Percentiles rank a stretch among this genome's conserved stretches.
These are phyloP conservation scores for Curvularia spicifera DNA, from an alignment of 2,329 filamentous ascomycete species.

Conservation along the genomic window DNA sequence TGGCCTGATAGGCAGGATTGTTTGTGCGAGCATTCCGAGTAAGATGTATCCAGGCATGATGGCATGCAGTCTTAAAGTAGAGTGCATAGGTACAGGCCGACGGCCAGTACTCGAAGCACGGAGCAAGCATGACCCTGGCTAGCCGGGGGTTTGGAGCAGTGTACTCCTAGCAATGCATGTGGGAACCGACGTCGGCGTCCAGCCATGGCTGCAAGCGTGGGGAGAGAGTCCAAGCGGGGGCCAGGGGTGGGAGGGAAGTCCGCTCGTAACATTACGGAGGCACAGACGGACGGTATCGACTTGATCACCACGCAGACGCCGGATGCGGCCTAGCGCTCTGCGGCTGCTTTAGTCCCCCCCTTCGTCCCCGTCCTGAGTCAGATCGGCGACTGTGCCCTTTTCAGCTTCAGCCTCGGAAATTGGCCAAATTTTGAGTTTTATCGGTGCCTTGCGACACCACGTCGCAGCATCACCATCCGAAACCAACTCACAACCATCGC, in stretches of 20 bases:
- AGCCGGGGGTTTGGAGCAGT: conserved; percentile 25
- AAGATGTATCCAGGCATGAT: conserved; percentile 27
- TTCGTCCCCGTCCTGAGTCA: conserved; percentile 1
- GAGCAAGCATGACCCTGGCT: conserved; percentile 26
- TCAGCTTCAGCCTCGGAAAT: conserved; percentile 24
- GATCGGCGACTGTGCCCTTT: conserved; percentile 10
- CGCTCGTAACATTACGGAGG: conserved; percentile 10
- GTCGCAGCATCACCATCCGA: conserved; percentile 15
- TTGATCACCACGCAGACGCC: neutral
- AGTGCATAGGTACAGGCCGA: conserved; percentile 24
- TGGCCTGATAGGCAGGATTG: conserved; percentile 23
- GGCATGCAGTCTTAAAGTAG: conserved; percentile 36
- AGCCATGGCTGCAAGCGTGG: conserved; percentile 25
- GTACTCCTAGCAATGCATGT: conserved; percentile 19
- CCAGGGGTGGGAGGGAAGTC: conserved; percentile 15
- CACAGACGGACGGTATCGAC: conserved; percentile 4
- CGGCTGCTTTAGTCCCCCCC: neutral
- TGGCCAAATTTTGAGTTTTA: conserved; percentile 11
- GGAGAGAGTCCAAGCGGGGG: conserved; percentile 27
- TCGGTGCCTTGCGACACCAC: conserved; percentile 13
- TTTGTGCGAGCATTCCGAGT: conserved; percentile 29
- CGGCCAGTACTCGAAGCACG: conserved; percentile 30
- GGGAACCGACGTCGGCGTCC: conserved; percentile 21
- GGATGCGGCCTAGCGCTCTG: neutral
- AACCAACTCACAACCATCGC: conserved; percentile 1